Percentiles rank a stretch among this genome's conserved stretches.
Conservation (phyloP, 371 early-diverging fungal species). For the Mortierella polycephala region DNA sequence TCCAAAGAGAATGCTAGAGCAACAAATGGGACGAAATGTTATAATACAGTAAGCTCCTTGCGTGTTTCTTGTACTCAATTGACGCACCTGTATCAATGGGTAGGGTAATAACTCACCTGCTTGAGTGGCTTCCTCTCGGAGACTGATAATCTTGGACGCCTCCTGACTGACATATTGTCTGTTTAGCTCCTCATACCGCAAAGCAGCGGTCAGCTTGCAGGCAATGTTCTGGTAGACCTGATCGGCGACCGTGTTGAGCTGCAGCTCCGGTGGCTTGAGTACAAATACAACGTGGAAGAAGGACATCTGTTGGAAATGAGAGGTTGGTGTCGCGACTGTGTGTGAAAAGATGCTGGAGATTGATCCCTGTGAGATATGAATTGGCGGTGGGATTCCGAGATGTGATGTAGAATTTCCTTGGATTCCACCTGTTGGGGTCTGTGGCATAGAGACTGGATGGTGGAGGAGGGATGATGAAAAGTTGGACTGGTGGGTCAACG, state of each 20-base stretch:
- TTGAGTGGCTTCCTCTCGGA: slow-evolving; percentile 68
- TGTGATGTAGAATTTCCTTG: slow-evolving; percentile 17
- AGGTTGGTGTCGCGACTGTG: slow-evolving; percentile 24
- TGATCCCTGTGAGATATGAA: slow-evolving; percentile 31
- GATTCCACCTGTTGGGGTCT: slow-evolving; percentile 37
- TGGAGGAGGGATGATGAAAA: slow-evolving; percentile 37
- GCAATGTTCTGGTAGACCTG: slow-evolving; percentile 79
- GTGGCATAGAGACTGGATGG: slow-evolving; percentile 47
- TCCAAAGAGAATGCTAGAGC: slow-evolving; percentile 29
- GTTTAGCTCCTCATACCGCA: slow-evolving; percentile 85
- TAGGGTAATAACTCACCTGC: slow-evolving; percentile 40
- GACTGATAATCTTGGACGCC: slow-evolving; percentile 74
- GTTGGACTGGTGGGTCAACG: slow-evolving; percentile 13
- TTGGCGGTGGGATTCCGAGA: slow-evolving; percentile 30
- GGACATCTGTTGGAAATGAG: slow-evolving; percentile 66
- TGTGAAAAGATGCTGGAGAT: slow-evolving; percentile 15
- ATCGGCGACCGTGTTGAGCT: slow-evolving; percentile 70
- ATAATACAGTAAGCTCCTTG: neutral
- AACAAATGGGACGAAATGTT: neutral
- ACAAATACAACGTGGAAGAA: slow-evolving; percentile 89
- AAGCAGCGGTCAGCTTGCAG: slow-evolving; percentile 75
- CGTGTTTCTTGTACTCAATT: no score
- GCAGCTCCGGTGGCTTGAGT: slow-evolving; percentile 65
- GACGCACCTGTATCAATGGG: no score
- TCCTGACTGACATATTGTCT: slow-evolving; percentile 84